Evolutionary conservation across 768 basidiomycete species (phyloP).

Genomic region (Psilocybe tampanensis): DNA sequence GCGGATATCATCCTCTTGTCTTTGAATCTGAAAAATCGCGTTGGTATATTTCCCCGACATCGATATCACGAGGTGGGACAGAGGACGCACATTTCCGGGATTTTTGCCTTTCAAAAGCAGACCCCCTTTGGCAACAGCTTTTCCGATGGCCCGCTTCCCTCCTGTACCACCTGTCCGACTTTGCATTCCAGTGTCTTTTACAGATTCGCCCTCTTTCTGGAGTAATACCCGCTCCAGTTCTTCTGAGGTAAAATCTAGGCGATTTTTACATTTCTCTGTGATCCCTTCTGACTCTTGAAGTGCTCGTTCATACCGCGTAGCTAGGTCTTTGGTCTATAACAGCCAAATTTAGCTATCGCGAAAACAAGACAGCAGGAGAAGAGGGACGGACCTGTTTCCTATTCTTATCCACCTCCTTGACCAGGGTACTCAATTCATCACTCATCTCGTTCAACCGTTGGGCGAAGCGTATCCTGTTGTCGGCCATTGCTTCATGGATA

Average conservation of each 20-base stretch:
- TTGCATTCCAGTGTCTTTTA: slow-evolving; percentile 79
- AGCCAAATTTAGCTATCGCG: not conserved
- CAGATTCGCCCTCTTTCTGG: slow-evolving; percentile 93
- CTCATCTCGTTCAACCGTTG: slow-evolving; percentile 93
- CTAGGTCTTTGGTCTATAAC: slow-evolving; percentile 85
- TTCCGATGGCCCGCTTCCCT: slow-evolving; percentile 85
- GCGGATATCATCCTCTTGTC: slow-evolving; percentile 95
- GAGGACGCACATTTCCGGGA: slow-evolving; percentile 70
- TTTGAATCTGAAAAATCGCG: slow-evolving; percentile 60
- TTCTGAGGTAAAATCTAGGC: slow-evolving; percentile 88
- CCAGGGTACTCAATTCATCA: slow-evolving; percentile 84
- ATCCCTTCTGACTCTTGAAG: slow-evolving; percentile 84
- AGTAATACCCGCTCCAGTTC: slow-evolving; percentile 91
- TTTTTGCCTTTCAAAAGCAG: slow-evolving; percentile 91
- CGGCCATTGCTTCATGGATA: slow-evolving; percentile 88
- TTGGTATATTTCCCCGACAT: not conserved
- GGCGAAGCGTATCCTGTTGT: slow-evolving; percentile 85
- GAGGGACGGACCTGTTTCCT: slow-evolving; percentile 70
- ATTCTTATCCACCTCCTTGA: slow-evolving; percentile 93
- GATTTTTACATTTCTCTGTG: slow-evolving; percentile 87
- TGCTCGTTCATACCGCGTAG: slow-evolving; percentile 82
- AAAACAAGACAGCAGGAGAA: not conserved
- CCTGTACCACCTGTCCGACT: slow-evolving; percentile 59
- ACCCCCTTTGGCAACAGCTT: slow-evolving; percentile 90
- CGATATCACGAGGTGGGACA: slow-evolving; percentile 2